Base-by-base conservation (phyloP, 2,329 filamentous ascomycete species). In the Fusarium pseudocircinatum region DNA sequence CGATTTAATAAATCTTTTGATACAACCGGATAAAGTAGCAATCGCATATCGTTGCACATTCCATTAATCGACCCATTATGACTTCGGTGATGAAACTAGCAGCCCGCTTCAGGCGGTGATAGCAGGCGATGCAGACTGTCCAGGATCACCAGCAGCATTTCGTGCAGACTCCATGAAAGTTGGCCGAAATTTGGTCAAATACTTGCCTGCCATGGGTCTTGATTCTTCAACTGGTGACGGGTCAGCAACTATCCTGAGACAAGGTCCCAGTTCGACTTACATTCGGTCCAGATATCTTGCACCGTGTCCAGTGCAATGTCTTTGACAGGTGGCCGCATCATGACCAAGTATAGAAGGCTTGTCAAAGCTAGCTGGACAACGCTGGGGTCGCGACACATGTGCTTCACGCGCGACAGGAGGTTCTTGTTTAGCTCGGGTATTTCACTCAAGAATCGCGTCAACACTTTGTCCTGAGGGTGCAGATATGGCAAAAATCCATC, bases 401-500 rank as follows among this genome's bases (percentile, higher is more conserved):
- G 83, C 82, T 91, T 91, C 40, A 98, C 90, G 56, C 93, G 89
- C 52, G 91, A 87, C 5, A 98, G 86, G 69, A 98, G 90, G 16
- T 88, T 87, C 39, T 85, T 82, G 69, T 91, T 94, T 39, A 99
- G 86, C 46, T 93, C 91, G 0, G 96, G 96, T 39, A 99, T 91
- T 82, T 99, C 96, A 56, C 94, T 95, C 49, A 99, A 84, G 79
- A 98, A 97, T 40, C 96, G 90, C 34, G 97, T 95, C 63, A 99
- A 85, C 28, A 97, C 89, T 81, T 96, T 96, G 80, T 99, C 96
- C 69, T 94, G 93, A 4, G 92, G 89, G 79, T 98, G 95, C n/a
- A 98, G 86, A 81, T 97, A 98, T 8, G 94, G 94, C 39, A 97
- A 83, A 77, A 99, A 94, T 4, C 93, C 93, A 79, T 98, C 95